phyloP scores from a whole-genome alignment of 2,329 filamentous ascomycete species.

The Arachnopeziza araneosa region DNA sequence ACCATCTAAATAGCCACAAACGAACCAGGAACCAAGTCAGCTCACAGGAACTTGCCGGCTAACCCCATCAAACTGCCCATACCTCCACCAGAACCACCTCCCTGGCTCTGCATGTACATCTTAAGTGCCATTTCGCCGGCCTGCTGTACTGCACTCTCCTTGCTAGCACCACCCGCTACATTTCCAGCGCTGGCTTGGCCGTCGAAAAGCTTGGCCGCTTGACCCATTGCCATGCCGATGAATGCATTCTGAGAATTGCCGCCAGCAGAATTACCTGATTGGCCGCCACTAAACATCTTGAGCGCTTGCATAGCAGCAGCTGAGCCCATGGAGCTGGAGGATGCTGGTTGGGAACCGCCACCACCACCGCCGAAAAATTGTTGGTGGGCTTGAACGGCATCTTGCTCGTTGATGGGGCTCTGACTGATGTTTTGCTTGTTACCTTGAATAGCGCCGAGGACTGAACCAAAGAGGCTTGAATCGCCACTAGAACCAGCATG shows the following conservation, averaged over 20 bases:
- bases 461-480: conserved; percentile 47
- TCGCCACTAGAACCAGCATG: conserved; percentile 47
- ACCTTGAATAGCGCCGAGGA: conserved; percentile 48
- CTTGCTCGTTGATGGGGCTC: conserved; percentile 54
- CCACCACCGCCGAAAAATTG: conserved; percentile 59
- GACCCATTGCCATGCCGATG: conserved; percentile 78
- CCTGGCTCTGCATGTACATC: conserved; percentile 81
- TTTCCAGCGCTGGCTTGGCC: conserved; percentile 49
- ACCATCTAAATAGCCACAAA: not conserved
- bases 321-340: conserved; percentile 54
- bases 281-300: conserved; percentile 67
- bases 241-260: conserved; percentile 68
- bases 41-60: conserved; percentile 54
- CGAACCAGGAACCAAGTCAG: too few relatives aligned
- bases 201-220: conserved; percentile 71
- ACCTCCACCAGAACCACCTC: conserved; percentile 37
- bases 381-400: conserved; percentile 71
- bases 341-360: conserved; percentile 37
- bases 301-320: conserved; percentile 78
- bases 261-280: conserved; percentile 37
- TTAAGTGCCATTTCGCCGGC: conserved; percentile 85
- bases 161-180: conserved; percentile 56
- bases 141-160: conserved; percentile 72
- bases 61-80: conserved; percentile 41
- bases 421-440: conserved; percentile 44